phyloP scores from a whole-genome alignment of 345 rosid species.

The Rhodamnia rubescens region DNA sequence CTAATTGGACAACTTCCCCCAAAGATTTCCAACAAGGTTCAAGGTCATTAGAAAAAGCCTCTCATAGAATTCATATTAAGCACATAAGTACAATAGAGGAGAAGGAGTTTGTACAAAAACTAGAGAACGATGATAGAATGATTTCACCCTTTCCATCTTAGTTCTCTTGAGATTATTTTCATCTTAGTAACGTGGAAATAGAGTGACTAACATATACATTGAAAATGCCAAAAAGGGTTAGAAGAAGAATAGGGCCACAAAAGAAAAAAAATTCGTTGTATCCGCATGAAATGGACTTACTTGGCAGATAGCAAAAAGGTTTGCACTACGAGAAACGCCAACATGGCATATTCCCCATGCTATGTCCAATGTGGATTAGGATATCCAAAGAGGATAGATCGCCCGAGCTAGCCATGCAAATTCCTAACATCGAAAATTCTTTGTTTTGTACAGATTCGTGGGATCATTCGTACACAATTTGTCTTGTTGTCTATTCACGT shows the following conservation, averaged over 20 bases:
- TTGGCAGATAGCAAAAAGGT: background rate
- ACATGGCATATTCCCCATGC: background rate
- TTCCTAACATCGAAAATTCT: background rate
- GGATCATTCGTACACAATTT: background rate
- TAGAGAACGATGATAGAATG: too few relatives aligned
- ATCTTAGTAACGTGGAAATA: background rate
- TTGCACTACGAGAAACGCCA: background rate
- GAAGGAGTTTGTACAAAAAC: background rate
- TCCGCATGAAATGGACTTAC: background rate
- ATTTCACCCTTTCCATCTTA: background rate
- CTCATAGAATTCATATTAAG: background rate
- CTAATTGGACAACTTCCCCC: background rate
- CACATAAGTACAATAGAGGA: background rate
- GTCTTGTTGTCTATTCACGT: background rate
- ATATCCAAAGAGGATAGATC: background rate
- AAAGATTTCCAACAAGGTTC: background rate
- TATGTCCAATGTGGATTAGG: background rate
- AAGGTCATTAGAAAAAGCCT: background rate
- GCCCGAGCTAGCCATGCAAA: background rate
- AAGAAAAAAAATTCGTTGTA: background rate
- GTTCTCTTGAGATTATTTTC: background rate
- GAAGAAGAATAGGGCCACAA: background rate
- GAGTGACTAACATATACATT: background rate
- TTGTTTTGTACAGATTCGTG: background rate
- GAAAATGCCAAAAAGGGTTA: background rate